Evolutionary conservation across 202 grass and related monocot genomes (phyloP).

Genomic region (Panicum hallii): DNA sequence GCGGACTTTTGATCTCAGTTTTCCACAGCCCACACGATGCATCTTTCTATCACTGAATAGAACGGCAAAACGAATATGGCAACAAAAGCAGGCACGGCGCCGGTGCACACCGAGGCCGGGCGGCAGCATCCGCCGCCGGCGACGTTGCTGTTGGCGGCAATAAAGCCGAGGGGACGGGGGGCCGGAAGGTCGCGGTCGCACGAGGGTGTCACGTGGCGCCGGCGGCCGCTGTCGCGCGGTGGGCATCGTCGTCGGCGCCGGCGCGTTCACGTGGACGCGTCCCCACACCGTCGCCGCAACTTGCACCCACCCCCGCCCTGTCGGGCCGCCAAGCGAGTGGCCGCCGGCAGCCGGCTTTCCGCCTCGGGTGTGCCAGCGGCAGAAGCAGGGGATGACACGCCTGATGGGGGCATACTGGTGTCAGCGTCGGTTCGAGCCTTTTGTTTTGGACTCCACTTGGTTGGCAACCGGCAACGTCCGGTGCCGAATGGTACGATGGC

Average conservation of each 20-base stretch:
- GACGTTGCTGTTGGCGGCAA: neutral
- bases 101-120: neutral
- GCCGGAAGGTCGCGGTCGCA: slow-evolving; percentile 24
- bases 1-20: neutral
- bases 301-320: neutral
- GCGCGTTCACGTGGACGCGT: neutral
- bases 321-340: neutral
- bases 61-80: neutral
- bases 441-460: neutral
- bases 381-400: neutral
- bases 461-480: neutral
- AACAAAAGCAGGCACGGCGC: neutral
- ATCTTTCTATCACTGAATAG: neutral
- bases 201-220: slow-evolving; percentile 39
- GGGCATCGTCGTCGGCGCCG: neutral
- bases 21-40: neutral
- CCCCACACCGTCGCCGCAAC: slow-evolving; percentile 1
- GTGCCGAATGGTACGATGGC: no score
- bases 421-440: neutral
- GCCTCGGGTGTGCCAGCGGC: neutral
- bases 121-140: neutral
- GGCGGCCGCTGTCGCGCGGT: neutral
- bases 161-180: neutral
- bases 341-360: neutral
- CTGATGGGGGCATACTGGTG: neutral